Conservation (phyloP, 768 basidiomycete species). For the Suillus cothurnatus region DNA sequence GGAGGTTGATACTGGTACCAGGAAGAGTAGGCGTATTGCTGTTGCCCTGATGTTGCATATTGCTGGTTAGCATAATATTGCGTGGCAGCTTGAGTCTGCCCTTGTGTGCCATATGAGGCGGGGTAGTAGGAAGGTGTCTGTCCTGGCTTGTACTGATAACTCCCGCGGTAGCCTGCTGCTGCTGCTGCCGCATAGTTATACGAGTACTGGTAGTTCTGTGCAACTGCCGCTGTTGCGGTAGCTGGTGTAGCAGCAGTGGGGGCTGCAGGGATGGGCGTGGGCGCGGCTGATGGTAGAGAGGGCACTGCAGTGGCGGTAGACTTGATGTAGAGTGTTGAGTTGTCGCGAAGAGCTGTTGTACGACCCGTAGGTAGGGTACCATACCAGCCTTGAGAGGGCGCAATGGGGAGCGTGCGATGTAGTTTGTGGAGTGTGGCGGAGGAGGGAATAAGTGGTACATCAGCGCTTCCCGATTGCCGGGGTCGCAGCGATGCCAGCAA, state of each 20-base stretch:
- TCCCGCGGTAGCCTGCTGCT: conserved; percentile 30
- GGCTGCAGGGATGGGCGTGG: conserved; percentile 35
- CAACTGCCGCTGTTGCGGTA: conserved; percentile 26
- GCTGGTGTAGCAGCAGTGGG: conserved; percentile 25
- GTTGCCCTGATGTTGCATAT: conserved; percentile 37
- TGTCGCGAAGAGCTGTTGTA: conserved; percentile 67
- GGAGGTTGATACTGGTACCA: conserved; percentile 48
- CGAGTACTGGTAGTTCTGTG: conserved; percentile 36
- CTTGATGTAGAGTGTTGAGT: conserved; percentile 71
- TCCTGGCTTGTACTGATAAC: conserved; percentile 41
- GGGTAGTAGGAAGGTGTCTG: conserved; percentile 37
- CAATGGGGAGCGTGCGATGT: conserved; percentile 66
- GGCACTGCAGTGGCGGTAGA: conserved; percentile 41
- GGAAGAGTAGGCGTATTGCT: conserved; percentile 42
- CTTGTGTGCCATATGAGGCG: conserved; percentile 27
- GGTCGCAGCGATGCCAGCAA: conserved; percentile 74
- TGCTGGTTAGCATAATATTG: conserved; percentile 42
- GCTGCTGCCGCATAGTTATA: conserved; percentile 40
- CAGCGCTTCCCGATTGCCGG: conserved; percentile 45
- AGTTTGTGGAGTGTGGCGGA: conserved; percentile 67
- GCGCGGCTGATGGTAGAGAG: conserved; percentile 34
- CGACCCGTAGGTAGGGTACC: conserved; percentile 67
- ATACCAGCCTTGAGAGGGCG: conserved; percentile 67
- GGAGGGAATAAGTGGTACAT: conserved; percentile 60
- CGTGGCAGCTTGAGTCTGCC: conserved; percentile 28